Base-by-base conservation (phyloP, 1,139 yeast species). In the Sugiyamaella castrensis region DNA sequence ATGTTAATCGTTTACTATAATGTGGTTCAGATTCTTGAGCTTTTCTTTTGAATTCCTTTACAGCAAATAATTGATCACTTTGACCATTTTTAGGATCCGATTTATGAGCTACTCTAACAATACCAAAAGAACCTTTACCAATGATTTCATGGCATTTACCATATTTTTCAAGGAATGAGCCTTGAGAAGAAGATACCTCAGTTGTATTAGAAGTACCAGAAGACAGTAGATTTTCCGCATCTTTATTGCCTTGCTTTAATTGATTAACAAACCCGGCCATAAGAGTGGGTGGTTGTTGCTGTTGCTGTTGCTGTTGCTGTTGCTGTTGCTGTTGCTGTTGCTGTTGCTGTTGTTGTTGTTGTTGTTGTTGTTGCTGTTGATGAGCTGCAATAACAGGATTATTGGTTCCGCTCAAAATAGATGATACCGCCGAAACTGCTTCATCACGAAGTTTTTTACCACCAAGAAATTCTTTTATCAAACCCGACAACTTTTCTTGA, bases 61-160 rank as follows among this genome's bases (percentile, higher is more conserved):
- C 95, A 0, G 96, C 96, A 61, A 72, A 88, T 26, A 84, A 65
- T 29, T 67, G 70, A 55, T 81, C 84, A 16, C 68, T 65, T 46
- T 59, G 61, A 38, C 59, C 54, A 50, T 62, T 63, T 48, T 59
- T 72, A 6, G 71, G 68, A 51, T 70, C 73, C 47, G 73, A 68
- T 66, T 79, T 73, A 71, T 82, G 81, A 49, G 91, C 70, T 55
- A 88, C 76, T 53, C 92, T 78, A 26, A 88, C 95, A 32, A 85
- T 79, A 15, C 96, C 96, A 67, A 84, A 88, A 0, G 95, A 80
- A 13, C 96, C 96, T 46, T 81, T 78, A 19, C 96, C 96, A 44
- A 88, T 78, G 27, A 87, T 80, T 56, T 84, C 91, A 61, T 81
- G 88, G 58, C 92, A 83, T 42, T 78, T 74, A 30, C 96, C 96